A percentile compares a stretch with the other conserved stretches of the same genome.
phyloP scores from a whole-genome alignment of 768 basidiomycete genomes.

The Coprinellus aureogranulatus region DNA sequence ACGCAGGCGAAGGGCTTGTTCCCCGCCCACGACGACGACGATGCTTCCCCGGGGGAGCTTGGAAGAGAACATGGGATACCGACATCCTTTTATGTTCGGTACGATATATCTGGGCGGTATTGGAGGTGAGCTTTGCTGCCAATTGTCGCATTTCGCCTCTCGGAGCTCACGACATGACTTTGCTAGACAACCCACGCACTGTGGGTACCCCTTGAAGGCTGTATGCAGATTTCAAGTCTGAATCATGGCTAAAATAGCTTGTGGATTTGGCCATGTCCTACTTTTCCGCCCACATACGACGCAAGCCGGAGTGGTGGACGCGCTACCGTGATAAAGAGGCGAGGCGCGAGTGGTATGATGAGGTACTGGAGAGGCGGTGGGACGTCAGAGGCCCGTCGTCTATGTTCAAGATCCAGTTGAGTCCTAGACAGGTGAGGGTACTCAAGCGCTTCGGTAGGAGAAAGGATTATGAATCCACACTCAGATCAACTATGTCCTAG shows the following conservation, averaged over 20 bases:
- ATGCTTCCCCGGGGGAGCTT: conserved; percentile 1
- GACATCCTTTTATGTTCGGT: conserved; percentile 51
- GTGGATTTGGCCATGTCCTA: conserved; percentile 49
- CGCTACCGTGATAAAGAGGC: conserved; percentile 20
- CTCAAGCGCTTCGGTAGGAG: not conserved
- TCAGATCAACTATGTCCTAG: conserved; percentile 47
- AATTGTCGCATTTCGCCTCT: not conserved
- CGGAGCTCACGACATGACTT: not conserved
- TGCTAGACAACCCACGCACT: conserved; percentile 46
- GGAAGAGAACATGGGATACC: conserved; percentile 37
- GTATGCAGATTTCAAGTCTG: not conserved
- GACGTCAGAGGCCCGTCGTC: conserved; percentile 36
- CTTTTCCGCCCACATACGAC: conserved; percentile 43
- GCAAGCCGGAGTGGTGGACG: conserved; percentile 42
- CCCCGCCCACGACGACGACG: not conserved
- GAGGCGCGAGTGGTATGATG: conserved; percentile 30
- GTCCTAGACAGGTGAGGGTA: conserved; percentile 36
- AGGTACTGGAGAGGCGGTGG: conserved; percentile 27
- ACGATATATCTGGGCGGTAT: conserved; percentile 42
- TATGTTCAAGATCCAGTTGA: conserved; percentile 30
- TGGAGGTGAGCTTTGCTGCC: conserved; percentile 31
- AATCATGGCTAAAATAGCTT: conserved; percentile 29
- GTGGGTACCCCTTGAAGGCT: conserved; percentile 27
- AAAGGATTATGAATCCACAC: too few relatives aligned
- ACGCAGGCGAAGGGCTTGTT: not conserved